phyloP scores from a whole-genome alignment of 495 filamentous ascomycete species.

The Lindgomyces ingoldianus region DNA sequence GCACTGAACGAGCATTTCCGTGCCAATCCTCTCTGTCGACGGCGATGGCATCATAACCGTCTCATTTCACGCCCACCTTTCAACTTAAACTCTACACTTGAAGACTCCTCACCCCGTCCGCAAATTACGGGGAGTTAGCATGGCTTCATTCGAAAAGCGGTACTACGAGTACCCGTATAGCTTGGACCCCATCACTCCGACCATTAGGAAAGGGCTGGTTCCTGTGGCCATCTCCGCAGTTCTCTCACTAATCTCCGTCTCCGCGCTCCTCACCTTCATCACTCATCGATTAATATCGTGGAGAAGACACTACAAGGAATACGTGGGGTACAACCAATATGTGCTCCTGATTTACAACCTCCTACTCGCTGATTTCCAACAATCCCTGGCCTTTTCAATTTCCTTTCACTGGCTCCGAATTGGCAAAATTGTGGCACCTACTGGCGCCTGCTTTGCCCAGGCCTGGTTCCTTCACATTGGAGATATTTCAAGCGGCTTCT shows the following conservation, averaged over 20 bases:
- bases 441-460: slow-evolving; percentile 64
- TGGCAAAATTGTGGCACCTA: slow-evolving; percentile 58
- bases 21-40: background rate
- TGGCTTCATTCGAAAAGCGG: slow-evolving; percentile 28
- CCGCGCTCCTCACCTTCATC: slow-evolving; percentile 40
- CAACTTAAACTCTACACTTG: background rate
- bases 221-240: slow-evolving; percentile 38
- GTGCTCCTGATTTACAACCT: slow-evolving; percentile 74
- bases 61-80: too few species aligned
- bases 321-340: slow-evolving; percentile 66
- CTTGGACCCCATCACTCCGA: slow-evolving; percentile 35
- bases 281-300: slow-evolving; percentile 42
- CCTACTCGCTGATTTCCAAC: slow-evolving; percentile 71
- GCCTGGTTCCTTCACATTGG: slow-evolving; percentile 71
- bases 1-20: background rate
- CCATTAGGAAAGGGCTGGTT: slow-evolving; percentile 37
- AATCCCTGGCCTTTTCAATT: slow-evolving; percentile 66
- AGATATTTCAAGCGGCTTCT: slow-evolving; percentile 68
- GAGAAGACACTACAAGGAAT: slow-evolving; percentile 41
- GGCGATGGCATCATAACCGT: background rate
- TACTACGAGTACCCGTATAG: slow-evolving; percentile 44
- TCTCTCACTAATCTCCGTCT: slow-evolving; percentile 40
- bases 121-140: background rate
- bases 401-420: slow-evolving; percentile 61
- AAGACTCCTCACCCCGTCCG: background rate